These are phyloP conservation scores for Leccinum rimulosum DNA, from an alignment of 768 basidiomycete species.

Conservation along the genomic window DNA sequence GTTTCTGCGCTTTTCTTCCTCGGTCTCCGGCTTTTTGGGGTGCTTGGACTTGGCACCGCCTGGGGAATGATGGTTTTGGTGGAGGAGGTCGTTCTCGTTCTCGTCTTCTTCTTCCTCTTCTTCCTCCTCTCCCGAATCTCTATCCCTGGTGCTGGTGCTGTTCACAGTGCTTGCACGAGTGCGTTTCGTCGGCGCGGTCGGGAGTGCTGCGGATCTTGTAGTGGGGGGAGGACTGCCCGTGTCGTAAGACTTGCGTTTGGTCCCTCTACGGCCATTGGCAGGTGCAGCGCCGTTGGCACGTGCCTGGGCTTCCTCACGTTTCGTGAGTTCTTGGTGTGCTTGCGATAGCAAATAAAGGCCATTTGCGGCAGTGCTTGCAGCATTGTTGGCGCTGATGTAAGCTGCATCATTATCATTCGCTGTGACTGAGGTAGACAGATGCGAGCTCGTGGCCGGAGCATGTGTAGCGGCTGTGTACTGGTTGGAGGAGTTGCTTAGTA, in stretches of 20 bases:
- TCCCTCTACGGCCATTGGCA: constrained; percentile 44
- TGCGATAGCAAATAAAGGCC: constrained; percentile 92
- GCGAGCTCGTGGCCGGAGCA: constrained; percentile 33
- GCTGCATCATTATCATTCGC: constrained; percentile 32
- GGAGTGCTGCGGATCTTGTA: constrained; percentile 25
- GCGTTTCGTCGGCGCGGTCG: constrained; percentile 32
- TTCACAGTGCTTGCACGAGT: constrained; percentile 37
- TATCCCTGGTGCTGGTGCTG: constrained; percentile 32
- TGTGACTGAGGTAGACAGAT: constrained; percentile 35
- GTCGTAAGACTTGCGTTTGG: constrained; percentile 71
- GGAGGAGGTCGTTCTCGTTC: constrained; percentile 33
- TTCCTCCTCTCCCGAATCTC: constrained; percentile 36
- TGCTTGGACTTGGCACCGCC: constrained; percentile 24
- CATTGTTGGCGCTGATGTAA: constrained; percentile 48
- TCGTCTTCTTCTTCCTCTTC: constrained; percentile 41
- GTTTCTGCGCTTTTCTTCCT: constrained; percentile 96
- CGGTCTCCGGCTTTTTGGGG: constrained; percentile 85
- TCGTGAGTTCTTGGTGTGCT: constrained; percentile 94
- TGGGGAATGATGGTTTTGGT: constrained; percentile 22
- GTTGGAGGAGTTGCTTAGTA: constrained; percentile 45
- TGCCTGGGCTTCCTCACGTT: constrained; percentile 84
- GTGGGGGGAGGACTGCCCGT: constrained; percentile 34
- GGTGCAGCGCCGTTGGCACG: constrained; percentile 46
- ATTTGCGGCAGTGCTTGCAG: constrained; percentile 76
- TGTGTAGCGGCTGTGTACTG: constrained; percentile 31